Evolutionary conservation across 2,329 filamentous ascomycete species (phyloP), one percentile per base, ranked within the genome.

Genomic region (Colletotrichum lupini): DNA sequence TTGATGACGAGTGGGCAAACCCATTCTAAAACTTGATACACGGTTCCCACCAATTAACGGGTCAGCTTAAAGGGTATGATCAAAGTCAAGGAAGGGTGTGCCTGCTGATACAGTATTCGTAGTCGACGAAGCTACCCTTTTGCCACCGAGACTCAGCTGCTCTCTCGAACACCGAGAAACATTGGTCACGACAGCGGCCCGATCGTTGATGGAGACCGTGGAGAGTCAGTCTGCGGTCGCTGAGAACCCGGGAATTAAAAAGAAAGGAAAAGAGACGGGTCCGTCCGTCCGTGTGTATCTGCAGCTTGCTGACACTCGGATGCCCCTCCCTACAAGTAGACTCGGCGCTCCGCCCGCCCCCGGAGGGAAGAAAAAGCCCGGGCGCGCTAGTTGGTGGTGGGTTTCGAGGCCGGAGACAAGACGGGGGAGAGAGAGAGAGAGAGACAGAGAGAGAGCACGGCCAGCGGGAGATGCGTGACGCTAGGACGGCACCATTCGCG

Each of bases 221-320:
- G 11, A 37, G 11, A 37, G 35, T 7, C 0, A 3, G 37, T 42
- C 37, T 7, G 6, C 42, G 8, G 8, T 49, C 1, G 5, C 52
- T 24, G 49, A 42, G 49, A 16, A n/a, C 19, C 26, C 7, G 28
- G 7, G 6, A 8, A 14, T 7, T 7, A 42, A 2, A 16, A 16
- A 7, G 3, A 42, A 19, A 8, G 6, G 16, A 7, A 19, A 3
- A 42, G 16, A 32, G 30, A 32, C 9, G 26, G 7, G 24, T 30
- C 26, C 9, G 9, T 24, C 42, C 42, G 28, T 22, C 11, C 60
- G 42, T 35, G 30, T 26, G 30, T 9, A n/a, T 24, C 35, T 53
- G 58, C 68, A 68, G 28, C 49, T 68, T 30, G 58, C 37, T 42
- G 63, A 68, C 64, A 58, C 69, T 68, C 65, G 65, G 69, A 63